Evolutionary conservation across 108 stramenopile species (phyloP).

Genomic region (Fistulifera pelliculosa): DNA sequence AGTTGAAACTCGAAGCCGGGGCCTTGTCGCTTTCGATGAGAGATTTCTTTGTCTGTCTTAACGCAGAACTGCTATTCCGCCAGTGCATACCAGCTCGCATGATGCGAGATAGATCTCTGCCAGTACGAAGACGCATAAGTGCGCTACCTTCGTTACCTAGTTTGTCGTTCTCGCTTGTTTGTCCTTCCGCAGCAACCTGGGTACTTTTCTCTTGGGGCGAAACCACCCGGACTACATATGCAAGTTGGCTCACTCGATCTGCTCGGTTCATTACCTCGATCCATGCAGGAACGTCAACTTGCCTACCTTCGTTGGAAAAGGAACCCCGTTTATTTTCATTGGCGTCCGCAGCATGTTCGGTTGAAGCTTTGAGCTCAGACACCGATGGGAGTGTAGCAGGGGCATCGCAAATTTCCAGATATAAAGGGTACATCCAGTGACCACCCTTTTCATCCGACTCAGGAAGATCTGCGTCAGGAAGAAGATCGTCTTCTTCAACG

Average conservation of each 20-base stretch:
- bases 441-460: constrained; percentile 36
- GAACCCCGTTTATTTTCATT: no score
- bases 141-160: not conserved
- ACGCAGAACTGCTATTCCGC: not conserved
- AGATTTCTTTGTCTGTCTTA: not conserved
- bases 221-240: constrained; percentile 63
- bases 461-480: constrained; percentile 20
- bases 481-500: constrained; percentile 18
- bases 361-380: no score
- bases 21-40: not conserved
- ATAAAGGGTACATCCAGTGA: constrained; percentile 33
- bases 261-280: constrained; percentile 80
- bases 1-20: not conserved
- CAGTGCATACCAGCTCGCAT: constrained; percentile 30
- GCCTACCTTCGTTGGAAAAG: constrained; percentile 30
- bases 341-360: no score
- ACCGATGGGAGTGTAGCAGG: not conserved
- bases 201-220: not conserved
- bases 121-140: constrained; percentile 33
- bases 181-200: constrained; percentile 5
- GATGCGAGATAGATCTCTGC: constrained; percentile 54
- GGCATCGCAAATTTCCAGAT: constrained; percentile 17
- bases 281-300: constrained; percentile 75
- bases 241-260: constrained; percentile 48
- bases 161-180: not conserved